Percentiles rank a stretch among this genome's conserved stretches.
Conservation (phyloP, 2,329 filamentous ascomycete genomes). For the Lithohypha guttulata region DNA sequence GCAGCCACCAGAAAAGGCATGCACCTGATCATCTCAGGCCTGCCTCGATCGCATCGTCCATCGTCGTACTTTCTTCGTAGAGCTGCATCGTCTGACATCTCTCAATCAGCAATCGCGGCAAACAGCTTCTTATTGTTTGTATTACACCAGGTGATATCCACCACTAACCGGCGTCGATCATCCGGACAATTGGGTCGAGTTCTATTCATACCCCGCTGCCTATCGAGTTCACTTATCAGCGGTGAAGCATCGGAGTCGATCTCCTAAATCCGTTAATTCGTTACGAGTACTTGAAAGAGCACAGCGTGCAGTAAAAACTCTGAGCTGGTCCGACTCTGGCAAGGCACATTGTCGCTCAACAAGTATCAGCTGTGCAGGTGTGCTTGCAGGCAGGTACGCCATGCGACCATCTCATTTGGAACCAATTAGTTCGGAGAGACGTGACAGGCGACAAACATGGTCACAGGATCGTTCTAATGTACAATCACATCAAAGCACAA, state of each 20-base stretch:
- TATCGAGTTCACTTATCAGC: no score
- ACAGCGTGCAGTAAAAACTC: neutral
- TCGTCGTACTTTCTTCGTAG: no score
- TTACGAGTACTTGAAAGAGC: no score
- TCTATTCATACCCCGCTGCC: no score
- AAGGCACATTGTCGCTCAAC: neutral
- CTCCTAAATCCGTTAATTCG: no score
- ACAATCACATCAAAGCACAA: conserved; percentile 11
- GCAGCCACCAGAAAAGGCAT: neutral
- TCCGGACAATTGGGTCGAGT: no score
- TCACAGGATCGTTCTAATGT: conserved; percentile 10
- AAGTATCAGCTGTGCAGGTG: conserved; percentile 1
- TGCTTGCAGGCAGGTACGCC: conserved; percentile 2
- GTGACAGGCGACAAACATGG: conserved; percentile 11
- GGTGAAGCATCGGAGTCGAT: no score
- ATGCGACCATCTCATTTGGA: conserved; percentile 19
- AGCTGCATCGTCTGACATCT: no score
- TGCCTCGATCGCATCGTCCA: neutral
- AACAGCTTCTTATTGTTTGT: no score
- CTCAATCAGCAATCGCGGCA: no score
- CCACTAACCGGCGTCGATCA: no score
- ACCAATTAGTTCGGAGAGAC: conserved; percentile 13
- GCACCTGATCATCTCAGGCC: conserved; percentile 6
- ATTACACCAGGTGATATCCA: no score
- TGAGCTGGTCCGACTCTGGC: neutral